A percentile compares a stretch with the other conserved stretches of the same genome.
Evolutionary conservation across 306 rosid genomes (phyloP).

Genomic region (Nissolia schottii): DNA sequence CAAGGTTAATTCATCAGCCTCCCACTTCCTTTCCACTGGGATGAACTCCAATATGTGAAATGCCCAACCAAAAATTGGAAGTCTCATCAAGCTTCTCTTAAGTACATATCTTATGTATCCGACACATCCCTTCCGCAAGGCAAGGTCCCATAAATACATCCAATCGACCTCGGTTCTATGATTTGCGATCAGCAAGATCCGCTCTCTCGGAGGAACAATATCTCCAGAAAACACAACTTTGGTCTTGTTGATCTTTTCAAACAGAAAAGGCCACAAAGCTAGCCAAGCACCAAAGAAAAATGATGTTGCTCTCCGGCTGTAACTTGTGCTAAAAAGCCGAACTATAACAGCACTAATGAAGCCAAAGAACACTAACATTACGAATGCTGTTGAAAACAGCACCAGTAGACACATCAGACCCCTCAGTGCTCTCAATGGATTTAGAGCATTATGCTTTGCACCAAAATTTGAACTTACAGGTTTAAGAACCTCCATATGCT

Average conservation of each 20-base stretch:
- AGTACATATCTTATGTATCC: constrained; percentile 72
- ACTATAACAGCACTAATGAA: constrained; percentile 45
- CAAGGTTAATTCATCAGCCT: constrained; percentile 54
- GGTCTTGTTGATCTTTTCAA: constrained; percentile 74
- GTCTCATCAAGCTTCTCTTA: constrained; percentile 73
- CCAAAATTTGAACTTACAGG: constrained; percentile 22
- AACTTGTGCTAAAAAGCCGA: constrained; percentile 54
- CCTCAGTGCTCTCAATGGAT: constrained; percentile 49
- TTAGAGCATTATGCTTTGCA: constrained; percentile 25
- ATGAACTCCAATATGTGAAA: constrained; percentile 81
- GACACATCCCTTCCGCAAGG: constrained; percentile 61
- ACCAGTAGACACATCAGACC: constrained; percentile 59
- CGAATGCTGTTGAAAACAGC: constrained; percentile 64
- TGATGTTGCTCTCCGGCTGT: constrained; percentile 65
- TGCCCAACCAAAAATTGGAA: constrained; percentile 81
- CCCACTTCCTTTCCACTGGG: constrained; percentile 80
- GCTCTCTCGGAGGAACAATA: constrained; percentile 47
- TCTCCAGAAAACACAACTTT: constrained; percentile 70
- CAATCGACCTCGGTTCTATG: constrained; percentile 88
- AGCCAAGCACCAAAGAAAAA: constrained; percentile 74
- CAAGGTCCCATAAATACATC: constrained; percentile 92
- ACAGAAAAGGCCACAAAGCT: constrained; percentile 83
- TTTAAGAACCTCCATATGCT: constrained; percentile 44
- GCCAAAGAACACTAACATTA: constrained; percentile 63
- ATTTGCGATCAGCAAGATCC: constrained; percentile 63